Conservation (phyloP, 1,284 basidiomycete genomes). For the Apiotrichum domesticum region DNA sequence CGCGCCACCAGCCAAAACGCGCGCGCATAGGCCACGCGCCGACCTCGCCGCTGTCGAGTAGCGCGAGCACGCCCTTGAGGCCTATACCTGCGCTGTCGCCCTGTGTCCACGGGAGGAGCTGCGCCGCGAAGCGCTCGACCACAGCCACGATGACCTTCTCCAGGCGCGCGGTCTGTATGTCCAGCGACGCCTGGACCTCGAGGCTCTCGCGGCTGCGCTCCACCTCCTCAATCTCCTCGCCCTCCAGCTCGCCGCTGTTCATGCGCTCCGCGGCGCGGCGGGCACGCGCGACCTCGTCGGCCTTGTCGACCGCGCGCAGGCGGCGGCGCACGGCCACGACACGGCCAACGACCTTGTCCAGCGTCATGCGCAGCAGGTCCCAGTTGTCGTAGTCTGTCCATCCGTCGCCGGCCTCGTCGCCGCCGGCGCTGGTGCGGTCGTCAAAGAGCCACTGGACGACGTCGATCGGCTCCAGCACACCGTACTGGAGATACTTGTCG, state of each 20-base stretch:
- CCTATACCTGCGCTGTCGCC: slow-evolving; percentile 14
- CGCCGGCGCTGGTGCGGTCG: slow-evolving; percentile 23
- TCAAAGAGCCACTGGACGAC: slow-evolving; percentile 81
- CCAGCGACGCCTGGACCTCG: slow-evolving; percentile 37
- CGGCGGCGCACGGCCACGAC: slow-evolving; percentile 68
- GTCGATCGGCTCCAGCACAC: slow-evolving; percentile 90
- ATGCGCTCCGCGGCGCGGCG: slow-evolving; percentile 54
- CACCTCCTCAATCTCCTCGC: slow-evolving; percentile 25
- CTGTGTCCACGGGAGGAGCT: slow-evolving; percentile 31
- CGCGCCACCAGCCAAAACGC: slow-evolving; percentile 40
- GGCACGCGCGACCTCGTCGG: slow-evolving; percentile 75
- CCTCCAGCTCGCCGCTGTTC: slow-evolving; percentile 34
- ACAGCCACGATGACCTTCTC: slow-evolving; percentile 33
- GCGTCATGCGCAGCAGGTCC: slow-evolving; percentile 70
- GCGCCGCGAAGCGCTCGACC: slow-evolving; percentile 29
- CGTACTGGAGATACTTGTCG: slow-evolving; percentile 98
- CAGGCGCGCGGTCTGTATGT: slow-evolving; percentile 32
- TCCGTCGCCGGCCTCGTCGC: slow-evolving; percentile 42
- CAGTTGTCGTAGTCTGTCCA: slow-evolving; percentile 63
- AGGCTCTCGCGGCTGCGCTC: slow-evolving; percentile 35
- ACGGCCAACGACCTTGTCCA: slow-evolving; percentile 79
- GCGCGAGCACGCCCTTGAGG: slow-evolving; percentile 33
- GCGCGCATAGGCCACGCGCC: slow-evolving; percentile 38
- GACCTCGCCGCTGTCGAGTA: slow-evolving; percentile 33
- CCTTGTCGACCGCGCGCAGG: slow-evolving; percentile 66